A percentile compares a stretch with the other conserved stretches of the same genome.
These are phyloP conservation scores for Colletotrichum gigasporum DNA, from an alignment of 2,329 filamentous ascomycete genomes.

Conservation along the genomic window DNA sequence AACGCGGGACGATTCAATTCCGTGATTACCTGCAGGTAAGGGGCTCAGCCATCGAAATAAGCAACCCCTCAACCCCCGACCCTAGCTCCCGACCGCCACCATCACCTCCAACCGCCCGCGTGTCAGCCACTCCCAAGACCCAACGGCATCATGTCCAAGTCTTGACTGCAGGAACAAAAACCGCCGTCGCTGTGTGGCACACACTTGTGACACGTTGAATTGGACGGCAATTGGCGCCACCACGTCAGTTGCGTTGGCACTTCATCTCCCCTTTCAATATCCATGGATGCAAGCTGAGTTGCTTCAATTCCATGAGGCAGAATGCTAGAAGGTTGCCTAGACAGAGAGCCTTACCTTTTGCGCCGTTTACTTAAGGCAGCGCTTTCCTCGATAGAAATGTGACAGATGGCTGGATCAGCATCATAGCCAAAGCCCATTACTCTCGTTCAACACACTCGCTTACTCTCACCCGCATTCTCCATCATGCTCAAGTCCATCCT, in stretches of 20 bases:
- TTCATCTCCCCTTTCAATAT: constrained; percentile 3
- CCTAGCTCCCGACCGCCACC: constrained; percentile 4
- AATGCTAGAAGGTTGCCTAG: not conserved
- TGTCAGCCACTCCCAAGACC: not conserved
- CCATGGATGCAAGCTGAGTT: not conserved
- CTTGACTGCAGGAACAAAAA: not conserved
- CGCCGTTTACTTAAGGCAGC: not conserved
- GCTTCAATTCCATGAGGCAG: not conserved
- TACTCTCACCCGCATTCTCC: no score
- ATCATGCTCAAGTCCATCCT: constrained; percentile 39
- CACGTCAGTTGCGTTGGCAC: not conserved
- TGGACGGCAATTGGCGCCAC: constrained; percentile 14
- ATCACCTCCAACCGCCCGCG: not conserved
- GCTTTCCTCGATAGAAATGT: not conserved
- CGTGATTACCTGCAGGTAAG: constrained; percentile 8
- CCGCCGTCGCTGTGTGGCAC: not conserved
- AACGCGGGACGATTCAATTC: constrained; percentile 2
- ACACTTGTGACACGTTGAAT: not conserved
- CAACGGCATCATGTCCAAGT: not conserved
- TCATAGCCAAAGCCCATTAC: not conserved
- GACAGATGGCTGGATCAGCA: not conserved
- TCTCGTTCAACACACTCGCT: not conserved
- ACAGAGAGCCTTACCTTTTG: not conserved
- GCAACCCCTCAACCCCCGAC: constrained; percentile 3
- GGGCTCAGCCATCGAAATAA: constrained; percentile 5